phyloP scores from a whole-genome alignment of 1,139 yeast species.

The Yamadazyma spencermartinsiae region DNA sequence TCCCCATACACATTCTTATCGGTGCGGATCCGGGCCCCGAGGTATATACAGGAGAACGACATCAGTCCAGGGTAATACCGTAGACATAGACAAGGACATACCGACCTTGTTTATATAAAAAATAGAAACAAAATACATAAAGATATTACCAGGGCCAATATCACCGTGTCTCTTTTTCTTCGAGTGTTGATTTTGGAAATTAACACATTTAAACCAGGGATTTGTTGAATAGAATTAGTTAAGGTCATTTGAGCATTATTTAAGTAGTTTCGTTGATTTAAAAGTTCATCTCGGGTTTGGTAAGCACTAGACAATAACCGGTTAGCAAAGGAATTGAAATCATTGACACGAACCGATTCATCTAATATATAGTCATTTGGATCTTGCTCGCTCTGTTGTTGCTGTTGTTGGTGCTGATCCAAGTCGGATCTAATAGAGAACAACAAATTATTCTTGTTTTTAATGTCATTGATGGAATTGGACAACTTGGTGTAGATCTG shows the following conservation, averaged over 20 bases:
- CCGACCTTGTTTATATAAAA: constrained; percentile 43
- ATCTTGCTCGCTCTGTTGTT: constrained; percentile 15
- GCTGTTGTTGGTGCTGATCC: constrained; percentile 51
- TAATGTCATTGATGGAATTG: constrained; percentile 64
- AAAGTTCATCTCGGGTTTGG: constrained; percentile 83
- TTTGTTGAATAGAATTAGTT: constrained; percentile 56
- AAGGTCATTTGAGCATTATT: constrained; percentile 66
- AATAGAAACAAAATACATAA: constrained; percentile 70
- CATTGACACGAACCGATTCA: constrained; percentile 73
- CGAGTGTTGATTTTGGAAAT: constrained; percentile 83
- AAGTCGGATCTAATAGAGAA: constrained; percentile 80
- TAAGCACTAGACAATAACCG: constrained; percentile 78
- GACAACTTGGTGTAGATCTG: constrained; percentile 61
- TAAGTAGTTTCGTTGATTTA: constrained; percentile 67
- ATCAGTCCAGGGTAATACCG: too few relatives aligned
- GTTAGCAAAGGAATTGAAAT: constrained; percentile 76
- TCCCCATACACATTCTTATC: constrained; percentile 1
- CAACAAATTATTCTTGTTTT: constrained; percentile 72
- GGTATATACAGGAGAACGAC: constrained; percentile 1
- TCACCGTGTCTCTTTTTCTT: constrained; percentile 82
- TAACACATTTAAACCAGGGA: constrained; percentile 83
- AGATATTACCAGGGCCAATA: constrained; percentile 75
- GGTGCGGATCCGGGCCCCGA: neutral
- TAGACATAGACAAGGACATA: too few relatives aligned
- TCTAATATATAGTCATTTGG: constrained; percentile 70